Base-by-base conservation (phyloP, 2,329 filamentous ascomycete species). In the Stagonosporopsis cucurbitacearum region DNA sequence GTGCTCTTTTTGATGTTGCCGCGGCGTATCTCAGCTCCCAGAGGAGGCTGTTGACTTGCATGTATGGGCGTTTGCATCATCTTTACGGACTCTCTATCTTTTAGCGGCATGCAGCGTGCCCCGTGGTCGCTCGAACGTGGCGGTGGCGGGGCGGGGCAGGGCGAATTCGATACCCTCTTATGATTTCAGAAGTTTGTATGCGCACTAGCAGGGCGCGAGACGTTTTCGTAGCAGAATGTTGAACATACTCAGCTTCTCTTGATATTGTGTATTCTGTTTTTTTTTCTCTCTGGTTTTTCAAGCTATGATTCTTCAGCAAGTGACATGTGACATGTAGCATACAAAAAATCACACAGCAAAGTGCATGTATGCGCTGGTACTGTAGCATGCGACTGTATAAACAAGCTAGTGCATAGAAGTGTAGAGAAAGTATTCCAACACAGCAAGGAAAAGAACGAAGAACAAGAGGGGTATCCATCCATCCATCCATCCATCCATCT, bases 111-210 rank as follows among this genome's bases (percentile, higher is more conserved):
- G 37, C 40, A 36, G 52, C 49, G 53, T 43, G 20, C 40, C 43
- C 43, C 36, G 37, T 44, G 46, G 51, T 53, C 36, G 57, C 54
- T 43, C 54, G 55, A 47, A 36, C 23, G 47, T 42, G 30, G 40
- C 19, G 35, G 40, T 53, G 33, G 20, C 45, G 49, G 45, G 46
- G n/a, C n/a, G n/a, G n/a, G 47, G 49, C 25, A 9, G 28, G 28
- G 50, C 55, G 54, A 56, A 57, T 55, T 60, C 56, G 63, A 67
- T 67, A 67, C 65, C 65, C 65, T 61, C 54, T 64, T 52, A 48
- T 59, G 40, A 43, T 51, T 54, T 43, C 13, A n/a, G 36, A 37
- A 28, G 23, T 28, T 33, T n/a, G 6, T 12, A 8, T 30, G 15
- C 37, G 20, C 19, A 35, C 12, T 12, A n/a, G 7, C 3, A 13